Base-by-base conservation (phyloP, 768 basidiomycete species). In the Boletus barrowsii region DNA sequence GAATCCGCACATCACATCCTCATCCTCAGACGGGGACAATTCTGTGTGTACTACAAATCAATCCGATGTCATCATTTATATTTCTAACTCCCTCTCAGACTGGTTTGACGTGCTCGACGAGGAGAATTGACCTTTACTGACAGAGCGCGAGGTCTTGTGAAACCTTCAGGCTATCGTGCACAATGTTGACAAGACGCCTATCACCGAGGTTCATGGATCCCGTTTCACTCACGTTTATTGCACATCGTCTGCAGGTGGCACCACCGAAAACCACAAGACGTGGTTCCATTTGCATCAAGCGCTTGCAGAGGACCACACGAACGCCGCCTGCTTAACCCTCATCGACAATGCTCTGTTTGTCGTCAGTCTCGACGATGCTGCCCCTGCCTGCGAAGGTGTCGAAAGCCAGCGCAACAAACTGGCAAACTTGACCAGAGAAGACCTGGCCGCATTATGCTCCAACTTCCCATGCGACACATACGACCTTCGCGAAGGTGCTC, bases 21-120 rank as follows among this genome's bases (percentile, higher is more conserved):
- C n/a, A n/a, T n/a, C n/a, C n/a, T n/a, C n/a, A n/a, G n/a, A n/a
- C n/a, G n/a, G n/a, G n/a, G n/a, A n/a, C n/a, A n/a, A n/a, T n/a
- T n/a, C n/a, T n/a, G n/a, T n/a, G n/a, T n/a, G n/a, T n/a, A n/a
- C n/a, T n/a, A n/a, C n/a, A n/a, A n/a, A n/a, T n/a, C n/a, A n/a
- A n/a, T n/a, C n/a, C n/a, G n/a, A n/a, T n/a, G n/a, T n/a, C n/a
- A n/a, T n/a, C n/a, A n/a, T n/a, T n/a, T n/a, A n/a, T n/a, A n/a
- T n/a, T n/a, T n/a, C n/a, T n/a, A n/a, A n/a, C 3, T 24, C 22
- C 4, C 22, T 24, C 22, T 24, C 58, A 95, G 93, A 98, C 68
- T 98, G 94, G 91, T 98, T 98, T 66, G 93, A 97, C 63, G 89
- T 86, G 17, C 79, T 99, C 3, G 94, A 98, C 63, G 82, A 85